Conservation (phyloP, 139 green algal genomes). For the Volvox africanus region DNA sequence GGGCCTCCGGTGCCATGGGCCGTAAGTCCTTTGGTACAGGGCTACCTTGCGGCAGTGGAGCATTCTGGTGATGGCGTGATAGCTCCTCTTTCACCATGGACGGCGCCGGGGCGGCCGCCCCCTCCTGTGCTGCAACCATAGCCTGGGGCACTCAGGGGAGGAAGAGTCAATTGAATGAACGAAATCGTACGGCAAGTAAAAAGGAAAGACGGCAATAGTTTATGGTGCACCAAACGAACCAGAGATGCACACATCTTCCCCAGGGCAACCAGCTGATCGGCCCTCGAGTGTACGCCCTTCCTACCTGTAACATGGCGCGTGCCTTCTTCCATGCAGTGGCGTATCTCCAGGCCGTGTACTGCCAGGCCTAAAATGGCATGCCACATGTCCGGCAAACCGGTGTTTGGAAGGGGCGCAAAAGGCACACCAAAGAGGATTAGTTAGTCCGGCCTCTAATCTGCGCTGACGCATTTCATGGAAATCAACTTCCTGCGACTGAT, state of each 20-base stretch:
- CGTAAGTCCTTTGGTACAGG: background rate
- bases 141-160: background rate
- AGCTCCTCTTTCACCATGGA: background rate
- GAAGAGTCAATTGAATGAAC: no score
- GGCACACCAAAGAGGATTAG: no score
- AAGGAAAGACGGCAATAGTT: no score
- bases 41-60: background rate
- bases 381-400: no score
- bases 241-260: no score
- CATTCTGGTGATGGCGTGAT: background rate
- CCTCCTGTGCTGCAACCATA: background rate
- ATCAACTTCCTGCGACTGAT: no score
- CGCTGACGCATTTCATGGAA: no score
- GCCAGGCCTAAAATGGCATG: conserved; percentile 17
- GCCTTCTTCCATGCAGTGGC: conserved; percentile 35
- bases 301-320: conserved; percentile 6
- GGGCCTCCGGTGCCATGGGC: background rate
- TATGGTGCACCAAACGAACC: no score
- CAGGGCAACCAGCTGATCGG: no score
- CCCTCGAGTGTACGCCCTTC: background rate
- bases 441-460: no score
- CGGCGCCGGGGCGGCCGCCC: background rate
- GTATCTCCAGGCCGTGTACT: conserved; percentile 45
- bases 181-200: no score
- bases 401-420: no score